Conservation (phyloP, 257 asterid species). For the Nicotiana benthamiana region DNA sequence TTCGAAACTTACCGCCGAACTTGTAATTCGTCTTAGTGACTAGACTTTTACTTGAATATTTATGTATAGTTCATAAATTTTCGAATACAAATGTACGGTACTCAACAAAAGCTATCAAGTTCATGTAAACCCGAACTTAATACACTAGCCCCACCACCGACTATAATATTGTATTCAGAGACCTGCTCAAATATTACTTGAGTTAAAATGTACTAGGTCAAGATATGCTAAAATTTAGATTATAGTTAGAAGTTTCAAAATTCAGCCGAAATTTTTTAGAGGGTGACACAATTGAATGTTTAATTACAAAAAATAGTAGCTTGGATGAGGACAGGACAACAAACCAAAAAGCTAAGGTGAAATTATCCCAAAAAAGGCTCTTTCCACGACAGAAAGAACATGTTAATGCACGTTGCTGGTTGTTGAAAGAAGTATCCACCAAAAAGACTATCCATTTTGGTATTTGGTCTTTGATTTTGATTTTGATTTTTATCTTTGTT, state of each 20-base stretch:
- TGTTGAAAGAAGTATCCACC: conserved; percentile 6
- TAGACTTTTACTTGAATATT: too few species aligned
- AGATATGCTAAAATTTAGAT: too few species aligned
- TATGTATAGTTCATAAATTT: too few species aligned
- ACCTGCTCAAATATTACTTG: too few species aligned
- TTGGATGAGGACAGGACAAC: not conserved
- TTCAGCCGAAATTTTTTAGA: not conserved
- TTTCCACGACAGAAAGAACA: conserved; percentile 31
- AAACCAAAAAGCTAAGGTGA: not conserved
- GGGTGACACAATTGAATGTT: not conserved
- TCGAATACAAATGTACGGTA: too few species aligned
- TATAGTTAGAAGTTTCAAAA: not conserved
- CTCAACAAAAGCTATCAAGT: too few species aligned
- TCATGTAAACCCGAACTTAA: too few species aligned
- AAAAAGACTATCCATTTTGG: not conserved
- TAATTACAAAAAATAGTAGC: not conserved
- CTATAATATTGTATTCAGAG: too few species aligned
- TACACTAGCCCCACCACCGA: too few species aligned
- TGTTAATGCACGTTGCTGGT: conserved; percentile 18
- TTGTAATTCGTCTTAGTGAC: too few species aligned
- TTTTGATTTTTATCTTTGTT: conserved; percentile 4
- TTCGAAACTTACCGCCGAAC: too few species aligned
- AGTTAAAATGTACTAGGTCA: too few species aligned
- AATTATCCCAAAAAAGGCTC: not conserved
- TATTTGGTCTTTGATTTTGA: not conserved